These are phyloP conservation scores for Priceomyces melissophilus DNA, from an alignment of 805 yeast species.

Conservation along the genomic window DNA sequence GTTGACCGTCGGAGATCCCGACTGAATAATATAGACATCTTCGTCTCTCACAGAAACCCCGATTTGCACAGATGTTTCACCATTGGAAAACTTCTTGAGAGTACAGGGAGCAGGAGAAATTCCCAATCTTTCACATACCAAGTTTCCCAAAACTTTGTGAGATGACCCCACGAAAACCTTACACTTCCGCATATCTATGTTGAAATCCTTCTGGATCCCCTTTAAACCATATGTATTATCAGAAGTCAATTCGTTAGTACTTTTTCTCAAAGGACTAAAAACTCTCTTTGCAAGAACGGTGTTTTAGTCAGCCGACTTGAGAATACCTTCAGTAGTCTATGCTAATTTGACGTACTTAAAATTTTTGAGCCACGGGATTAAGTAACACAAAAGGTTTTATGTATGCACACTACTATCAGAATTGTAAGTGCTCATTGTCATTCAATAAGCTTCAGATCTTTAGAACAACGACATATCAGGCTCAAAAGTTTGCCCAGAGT, in stretches of 20 bases:
- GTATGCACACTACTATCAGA: too few species aligned
- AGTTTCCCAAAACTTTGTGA: constrained; percentile 89
- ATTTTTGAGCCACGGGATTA: too few species aligned
- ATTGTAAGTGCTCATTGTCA: too few species aligned
- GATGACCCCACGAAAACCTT: constrained; percentile 95
- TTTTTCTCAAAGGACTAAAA: too few species aligned
- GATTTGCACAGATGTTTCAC: constrained; percentile 94
- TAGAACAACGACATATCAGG: too few species aligned
- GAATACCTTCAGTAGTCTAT: too few species aligned
- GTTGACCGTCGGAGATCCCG: constrained; percentile 82
- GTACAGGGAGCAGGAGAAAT: constrained; percentile 93
- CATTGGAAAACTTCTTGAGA: constrained; percentile 89
- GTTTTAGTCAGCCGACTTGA: too few species aligned
- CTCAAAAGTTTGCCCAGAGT: too few species aligned
- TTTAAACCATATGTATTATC: neutral
- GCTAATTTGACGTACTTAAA: too few species aligned
- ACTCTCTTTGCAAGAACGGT: too few species aligned
- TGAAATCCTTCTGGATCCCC: constrained; percentile 1
- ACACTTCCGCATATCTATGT: constrained; percentile 79
- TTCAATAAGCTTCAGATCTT: too few species aligned
- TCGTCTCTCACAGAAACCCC: constrained; percentile 96
- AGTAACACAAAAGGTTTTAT: too few species aligned
- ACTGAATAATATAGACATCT: constrained; percentile 88
- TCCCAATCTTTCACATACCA: constrained; percentile 88
- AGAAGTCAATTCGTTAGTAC: neutral